Evolutionary conservation across 805 yeast species (phyloP).

Genomic region (Yamadazyma phyllophila): DNA sequence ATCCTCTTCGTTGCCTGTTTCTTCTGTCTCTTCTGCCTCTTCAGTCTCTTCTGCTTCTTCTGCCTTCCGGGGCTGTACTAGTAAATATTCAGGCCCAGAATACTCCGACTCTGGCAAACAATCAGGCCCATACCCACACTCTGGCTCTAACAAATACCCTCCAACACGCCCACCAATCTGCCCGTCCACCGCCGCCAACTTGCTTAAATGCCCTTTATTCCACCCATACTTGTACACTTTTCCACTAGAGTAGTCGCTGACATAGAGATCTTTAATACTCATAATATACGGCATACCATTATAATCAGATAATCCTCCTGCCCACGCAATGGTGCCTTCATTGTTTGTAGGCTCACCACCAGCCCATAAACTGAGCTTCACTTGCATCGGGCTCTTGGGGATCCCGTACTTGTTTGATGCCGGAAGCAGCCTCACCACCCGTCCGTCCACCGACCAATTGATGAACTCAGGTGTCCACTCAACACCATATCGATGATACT

Average conservation of each 20-base stretch:
- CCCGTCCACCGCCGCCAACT: slow-evolving; percentile 7
- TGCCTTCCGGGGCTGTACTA: no score
- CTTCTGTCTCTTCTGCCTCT: neutral
- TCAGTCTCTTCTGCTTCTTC: neutral
- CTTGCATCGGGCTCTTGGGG: slow-evolving; percentile 37
- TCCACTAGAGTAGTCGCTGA: slow-evolving; percentile 30
- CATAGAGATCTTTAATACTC: slow-evolving; percentile 23
- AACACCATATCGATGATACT: slow-evolving; percentile 29
- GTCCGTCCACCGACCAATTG: slow-evolving; percentile 30
- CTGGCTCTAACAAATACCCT: neutral
- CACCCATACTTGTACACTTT: slow-evolving; percentile 28
- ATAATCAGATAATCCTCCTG: slow-evolving; percentile 38
- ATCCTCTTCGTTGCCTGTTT: neutral
- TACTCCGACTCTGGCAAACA: no score
- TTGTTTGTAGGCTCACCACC: slow-evolving; percentile 37
- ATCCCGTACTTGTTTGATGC: slow-evolving; percentile 24
- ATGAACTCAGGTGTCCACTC: slow-evolving; percentile 36
- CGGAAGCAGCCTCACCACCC: slow-evolving; percentile 22
- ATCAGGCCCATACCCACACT: no score
- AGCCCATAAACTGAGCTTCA: slow-evolving; percentile 40
- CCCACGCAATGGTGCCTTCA: slow-evolving; percentile 40
- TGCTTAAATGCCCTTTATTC: slow-evolving; percentile 5
- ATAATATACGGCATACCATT: slow-evolving; percentile 29
- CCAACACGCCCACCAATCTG: slow-evolving; percentile 10
- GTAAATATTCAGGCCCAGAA: no score